Base-by-base conservation (phyloP, 164 flowering plant species). In the Macadamia integrifolia region DNA sequence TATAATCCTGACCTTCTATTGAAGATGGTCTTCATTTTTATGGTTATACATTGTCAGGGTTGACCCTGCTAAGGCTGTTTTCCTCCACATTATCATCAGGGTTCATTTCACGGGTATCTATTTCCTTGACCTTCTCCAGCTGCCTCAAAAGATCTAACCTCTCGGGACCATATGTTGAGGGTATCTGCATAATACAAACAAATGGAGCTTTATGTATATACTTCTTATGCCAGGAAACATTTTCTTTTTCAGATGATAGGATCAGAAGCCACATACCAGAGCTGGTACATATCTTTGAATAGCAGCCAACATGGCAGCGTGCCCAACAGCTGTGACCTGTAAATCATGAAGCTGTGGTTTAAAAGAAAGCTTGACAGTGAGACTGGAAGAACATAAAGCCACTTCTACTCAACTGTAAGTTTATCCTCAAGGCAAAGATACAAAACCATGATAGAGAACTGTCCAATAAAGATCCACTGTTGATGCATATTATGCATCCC, bases 281-380 rank as follows among this genome's bases (percentile, higher is more conserved):
- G 85, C 71, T 30, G 97, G 93, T 7, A 87, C 84, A 67, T 90
- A 90, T 88, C 93, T 86, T 75, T 90, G 92, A 69, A 90, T 90
- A 64, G 92, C 93, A n/a, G 97, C 97, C 76, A 90, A 74, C 78
- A 90, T 90, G 56, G 98, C 99, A 14, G 97, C 97, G 81, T 94
- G 99, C 55, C 99, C 97, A 71, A 94, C 97, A 9, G 98, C 98
- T 58, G 97, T 90, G 68, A 94, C 99, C 99, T 94, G 85, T 53
- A 64, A 35, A 70, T 64, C 53, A 52, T 53, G 30, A 66, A 62
- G 40, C 29, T 3, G 48, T n/a, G 62, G 49, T 50, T 58, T 48
- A 44, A 44, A 53, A 5, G 44, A 13, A 18, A 62, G 31, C 49
- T 65, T 50, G 71, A 43, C 30, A 61, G 17, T 15, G 8, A 46